Evolutionary conservation across 2,329 filamentous ascomycete genomes (phyloP), one percentile per base, ranked within the genome.

Genomic region (Ophiostoma novo-ulmi): DNA sequence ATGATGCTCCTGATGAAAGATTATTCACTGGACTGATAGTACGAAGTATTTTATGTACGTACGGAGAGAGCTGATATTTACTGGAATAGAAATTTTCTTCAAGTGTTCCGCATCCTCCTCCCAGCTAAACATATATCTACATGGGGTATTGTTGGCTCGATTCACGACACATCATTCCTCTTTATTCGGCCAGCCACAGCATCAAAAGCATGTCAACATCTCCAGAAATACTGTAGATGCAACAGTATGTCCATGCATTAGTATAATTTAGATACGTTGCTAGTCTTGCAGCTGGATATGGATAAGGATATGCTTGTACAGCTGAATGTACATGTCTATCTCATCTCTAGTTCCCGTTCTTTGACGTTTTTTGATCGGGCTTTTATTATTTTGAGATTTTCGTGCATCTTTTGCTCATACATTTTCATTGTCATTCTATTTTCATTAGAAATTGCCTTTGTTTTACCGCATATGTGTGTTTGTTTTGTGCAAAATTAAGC

Each of bases 1-100:
- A 58, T 58, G 26, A 58, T 58, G n/a, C 52, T 26, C 52, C 52
- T 58, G 52, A 58, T n/a, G 52, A n/a, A 58, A 58, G 22, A 58
- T 58, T 22, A 58, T 58, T 31, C 52, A 58, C 52, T 48, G 17
- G 17, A 20, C 22, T 26, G 52, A 58, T 58, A 17, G 10, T n/a
- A n/a, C n/a, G n/a, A n/a, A n/a, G n/a, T 58, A 44, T 44, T 44
- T 17, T 31, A 31, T 31, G 31, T 31, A 31, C 1, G 14, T 48
- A 48, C 44, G 17, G 5, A n/a, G 44, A 8, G 8, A 48, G 44
- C 10, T 7, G n/a, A 48, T 20, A 7, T 20, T 17, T 48, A 20
- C 17, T 48, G 17, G 17, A n/a, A n/a, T 48, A 48, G 17, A 48
- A 5, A n/a, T 48, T 48, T 7, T 48, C 44, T 17, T 48, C 17